Evolutionary conservation across 2,329 filamentous ascomycete species (phyloP).

Genomic region (Sarocladiaceae sp.): DNA sequence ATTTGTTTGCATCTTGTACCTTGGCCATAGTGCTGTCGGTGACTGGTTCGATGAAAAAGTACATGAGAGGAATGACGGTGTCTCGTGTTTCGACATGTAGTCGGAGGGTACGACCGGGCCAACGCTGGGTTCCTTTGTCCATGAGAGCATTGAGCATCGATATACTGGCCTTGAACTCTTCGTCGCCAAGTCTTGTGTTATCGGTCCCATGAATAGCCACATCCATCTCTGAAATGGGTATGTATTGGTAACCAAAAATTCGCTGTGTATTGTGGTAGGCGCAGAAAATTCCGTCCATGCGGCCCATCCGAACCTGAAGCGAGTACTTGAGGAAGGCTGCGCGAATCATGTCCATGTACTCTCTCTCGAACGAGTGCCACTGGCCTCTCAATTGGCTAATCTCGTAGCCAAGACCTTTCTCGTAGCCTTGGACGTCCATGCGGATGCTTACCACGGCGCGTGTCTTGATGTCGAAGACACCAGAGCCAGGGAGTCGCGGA

Average conservation of each 20-base stretch:
- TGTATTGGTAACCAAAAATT: conserved; percentile 97
- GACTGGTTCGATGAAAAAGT: conserved; percentile 86
- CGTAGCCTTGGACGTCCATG: conserved; percentile 72
- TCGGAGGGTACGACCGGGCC: conserved; percentile 71
- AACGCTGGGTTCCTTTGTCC: conserved; percentile 68
- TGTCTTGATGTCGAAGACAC: conserved; percentile 96
- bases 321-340: conserved; percentile 96
- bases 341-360: conserved; percentile 96
- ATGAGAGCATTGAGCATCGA: conserved; percentile 74
- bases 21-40: conserved; percentile 63
- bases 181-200: conserved; percentile 65
- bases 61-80: conserved; percentile 63
- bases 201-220: conserved; percentile 75
- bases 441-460: conserved; percentile 87
- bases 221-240: conserved; percentile 85
- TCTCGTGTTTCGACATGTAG: conserved; percentile 76
- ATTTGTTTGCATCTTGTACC: conserved; percentile 67
- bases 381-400: conserved; percentile 71
- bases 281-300: conserved; percentile 98
- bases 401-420: conserved; percentile 80
- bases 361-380: conserved; percentile 90
- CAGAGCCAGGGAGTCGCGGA: conserved; percentile 77
- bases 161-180: conserved; percentile 81
- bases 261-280: conserved; percentile 93
- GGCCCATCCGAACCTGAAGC: conserved; percentile 90